These are phyloP conservation scores for Benincasa hispida DNA, from an alignment of 306 rosid species.

Conservation along the genomic window DNA sequence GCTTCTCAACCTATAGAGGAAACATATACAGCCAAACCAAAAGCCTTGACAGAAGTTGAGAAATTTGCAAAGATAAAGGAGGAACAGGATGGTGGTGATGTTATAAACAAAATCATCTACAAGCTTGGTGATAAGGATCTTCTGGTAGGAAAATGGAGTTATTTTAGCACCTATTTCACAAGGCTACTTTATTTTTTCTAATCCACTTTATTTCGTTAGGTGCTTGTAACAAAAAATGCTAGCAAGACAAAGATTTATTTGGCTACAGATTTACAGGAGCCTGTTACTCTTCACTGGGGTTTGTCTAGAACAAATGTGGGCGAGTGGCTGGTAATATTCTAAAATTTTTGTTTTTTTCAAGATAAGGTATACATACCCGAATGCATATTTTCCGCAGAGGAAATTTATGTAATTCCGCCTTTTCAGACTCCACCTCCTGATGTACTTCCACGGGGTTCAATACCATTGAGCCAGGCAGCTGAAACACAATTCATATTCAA, in stretches of 20 bases:
- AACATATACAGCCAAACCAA: constrained; percentile 30
- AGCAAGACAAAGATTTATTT: constrained; percentile 66
- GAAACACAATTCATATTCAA: constrained; percentile 45
- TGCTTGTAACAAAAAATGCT: constrained; percentile 52
- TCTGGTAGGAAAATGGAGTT: constrained; percentile 48
- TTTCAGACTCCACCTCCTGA: constrained; percentile 70
- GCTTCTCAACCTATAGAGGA: constrained; percentile 27
- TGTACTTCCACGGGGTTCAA: constrained; percentile 63
- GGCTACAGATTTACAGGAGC: constrained; percentile 58
- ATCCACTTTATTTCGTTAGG: constrained; percentile 33
- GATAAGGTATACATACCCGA: constrained; percentile 12
- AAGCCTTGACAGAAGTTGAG: constrained; percentile 44
- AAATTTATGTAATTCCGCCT: constrained; percentile 7
- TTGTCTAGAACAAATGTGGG: constrained; percentile 54
- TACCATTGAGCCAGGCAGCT: constrained; percentile 36
- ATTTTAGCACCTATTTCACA: not conserved
- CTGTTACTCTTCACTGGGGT: constrained; percentile 82
- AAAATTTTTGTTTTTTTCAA: constrained; percentile 15
- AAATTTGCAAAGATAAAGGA: constrained; percentile 46
- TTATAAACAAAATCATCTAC: constrained; percentile 41
- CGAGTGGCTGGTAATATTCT: constrained; percentile 80
- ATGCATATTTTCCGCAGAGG: not conserved
- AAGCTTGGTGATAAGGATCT: constrained; percentile 45
- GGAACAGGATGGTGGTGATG: constrained; percentile 41
- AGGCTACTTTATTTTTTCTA: not conserved